Percentiles rank a stretch among this genome's conserved stretches.
These are phyloP conservation scores for Toxoplasma gondii DNA, from an alignment of 169 alveolate genomes.

Conservation along the genomic window DNA sequence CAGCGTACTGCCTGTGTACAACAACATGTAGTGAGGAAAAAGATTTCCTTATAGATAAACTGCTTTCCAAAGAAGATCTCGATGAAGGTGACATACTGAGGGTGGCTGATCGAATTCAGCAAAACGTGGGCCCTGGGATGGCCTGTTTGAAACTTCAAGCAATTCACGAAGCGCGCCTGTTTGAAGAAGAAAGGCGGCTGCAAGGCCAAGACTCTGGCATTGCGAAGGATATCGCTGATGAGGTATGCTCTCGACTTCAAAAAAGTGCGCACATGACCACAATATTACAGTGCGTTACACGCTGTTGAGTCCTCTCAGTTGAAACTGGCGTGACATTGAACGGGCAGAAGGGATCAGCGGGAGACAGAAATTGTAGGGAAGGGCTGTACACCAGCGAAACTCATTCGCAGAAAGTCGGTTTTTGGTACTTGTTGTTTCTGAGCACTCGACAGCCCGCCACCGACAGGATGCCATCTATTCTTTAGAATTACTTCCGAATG, in stretches of 20 bases:
- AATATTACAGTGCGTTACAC: no score
- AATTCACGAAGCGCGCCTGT: neutral
- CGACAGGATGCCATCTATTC: no score
- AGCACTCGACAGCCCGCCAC: no score
- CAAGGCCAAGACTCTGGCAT: neutral
- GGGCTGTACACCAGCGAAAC: no score
- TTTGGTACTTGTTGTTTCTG: no score
- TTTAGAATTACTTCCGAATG: no score
- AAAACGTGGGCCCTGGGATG: neutral
- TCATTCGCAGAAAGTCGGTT: no score
- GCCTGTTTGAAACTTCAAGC: conserved; percentile 33
- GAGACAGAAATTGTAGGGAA: no score
- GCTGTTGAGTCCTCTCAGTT: no score
- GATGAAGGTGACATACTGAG: neutral
- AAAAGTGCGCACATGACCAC: no score
- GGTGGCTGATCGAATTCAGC: neutral
- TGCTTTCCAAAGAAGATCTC: neutral
- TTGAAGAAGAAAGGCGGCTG: neutral
- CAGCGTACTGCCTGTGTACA: conserved; percentile 14
- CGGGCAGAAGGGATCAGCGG: no score
- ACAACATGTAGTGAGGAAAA: neutral
- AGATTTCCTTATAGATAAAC: neutral
- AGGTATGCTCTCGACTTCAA: neutral
- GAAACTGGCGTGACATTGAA: no score
- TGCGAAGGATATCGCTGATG: neutral